These are phyloP conservation scores for Nitzschia inconspicua DNA, from an alignment of 108 stramenopile species.

Conservation along the genomic window DNA sequence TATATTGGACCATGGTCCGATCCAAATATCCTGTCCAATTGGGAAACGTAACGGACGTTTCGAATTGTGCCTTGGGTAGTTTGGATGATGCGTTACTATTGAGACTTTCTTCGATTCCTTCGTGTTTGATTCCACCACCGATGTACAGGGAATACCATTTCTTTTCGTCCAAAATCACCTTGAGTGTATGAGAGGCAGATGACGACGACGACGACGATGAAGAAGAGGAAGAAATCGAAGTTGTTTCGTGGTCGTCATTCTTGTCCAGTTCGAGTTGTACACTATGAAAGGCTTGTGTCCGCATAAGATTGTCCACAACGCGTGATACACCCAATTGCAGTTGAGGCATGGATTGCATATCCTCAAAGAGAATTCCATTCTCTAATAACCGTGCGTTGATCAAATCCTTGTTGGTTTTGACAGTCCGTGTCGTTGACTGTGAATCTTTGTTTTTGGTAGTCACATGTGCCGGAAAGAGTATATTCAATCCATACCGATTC, in stretches of 20 bases:
- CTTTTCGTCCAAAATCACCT: slow-evolving; percentile 71
- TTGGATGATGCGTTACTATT: slow-evolving; percentile 7
- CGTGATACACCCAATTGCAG: slow-evolving; percentile 38
- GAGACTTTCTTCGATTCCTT: slow-evolving; percentile 35
- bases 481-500: slow-evolving; percentile 21
- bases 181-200: slow-evolving; percentile 35
- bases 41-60: slow-evolving; percentile 52
- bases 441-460: slow-evolving; percentile 4
- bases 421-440: background rate
- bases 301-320: slow-evolving; percentile 50
- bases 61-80: slow-evolving; percentile 77
- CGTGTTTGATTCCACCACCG: slow-evolving; percentile 78
- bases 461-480: slow-evolving; percentile 36
- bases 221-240: too few species aligned
- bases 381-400: slow-evolving; percentile 72
- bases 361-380: slow-evolving; percentile 60
- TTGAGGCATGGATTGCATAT: slow-evolving; percentile 26
- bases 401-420: slow-evolving; percentile 53
- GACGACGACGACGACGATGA: too few species aligned
- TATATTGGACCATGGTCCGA: slow-evolving; percentile 51
- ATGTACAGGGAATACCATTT: slow-evolving; percentile 78
- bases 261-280: slow-evolving; percentile 57
- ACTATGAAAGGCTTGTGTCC: slow-evolving; percentile 63
- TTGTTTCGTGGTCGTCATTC: slow-evolving; percentile 2
- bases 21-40: slow-evolving; percentile 74